phyloP scores from a whole-genome alignment of 2,329 filamentous ascomycete genomes.

The Alternaria triticimaculans region DNA sequence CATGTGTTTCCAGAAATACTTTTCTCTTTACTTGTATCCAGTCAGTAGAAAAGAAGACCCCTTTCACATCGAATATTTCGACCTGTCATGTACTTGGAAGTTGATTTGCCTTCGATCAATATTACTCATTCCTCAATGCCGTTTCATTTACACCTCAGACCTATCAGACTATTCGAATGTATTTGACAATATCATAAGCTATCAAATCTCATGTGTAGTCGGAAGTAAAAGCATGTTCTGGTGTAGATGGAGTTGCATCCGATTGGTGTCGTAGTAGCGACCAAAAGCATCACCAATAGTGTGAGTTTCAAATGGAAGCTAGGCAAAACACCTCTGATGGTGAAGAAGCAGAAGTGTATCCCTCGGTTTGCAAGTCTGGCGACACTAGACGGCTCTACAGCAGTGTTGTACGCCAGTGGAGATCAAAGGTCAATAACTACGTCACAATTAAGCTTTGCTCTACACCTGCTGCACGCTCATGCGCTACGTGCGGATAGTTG shows the following conservation, averaged over 20 bases:
- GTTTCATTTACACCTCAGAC: neutral
- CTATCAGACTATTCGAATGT: neutral
- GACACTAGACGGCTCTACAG: neutral
- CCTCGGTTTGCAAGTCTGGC: neutral
- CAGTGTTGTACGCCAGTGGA: neutral
- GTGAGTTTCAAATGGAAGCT: neutral
- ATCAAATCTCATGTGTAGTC: neutral
- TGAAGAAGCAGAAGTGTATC: neutral
- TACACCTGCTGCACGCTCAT: neutral
- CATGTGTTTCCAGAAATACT: neutral
- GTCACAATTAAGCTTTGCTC: neutral
- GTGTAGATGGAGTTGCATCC: neutral
- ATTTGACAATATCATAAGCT: neutral
- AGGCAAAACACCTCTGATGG: neutral
- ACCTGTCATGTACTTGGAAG: neutral
- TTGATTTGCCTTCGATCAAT: neutral
- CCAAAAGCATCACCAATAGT: neutral
- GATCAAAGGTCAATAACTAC: neutral
- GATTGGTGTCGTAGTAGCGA: neutral
- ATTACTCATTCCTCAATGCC: neutral
- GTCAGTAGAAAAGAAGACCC: neutral
- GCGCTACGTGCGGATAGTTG: neutral
- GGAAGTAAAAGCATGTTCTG: neutral
- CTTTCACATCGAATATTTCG: neutral
- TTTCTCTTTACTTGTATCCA: neutral